These are phyloP conservation scores for Dictyostelium intermedium DNA, from an alignment of 78 protist genomes.

Conservation along the genomic window DNA sequence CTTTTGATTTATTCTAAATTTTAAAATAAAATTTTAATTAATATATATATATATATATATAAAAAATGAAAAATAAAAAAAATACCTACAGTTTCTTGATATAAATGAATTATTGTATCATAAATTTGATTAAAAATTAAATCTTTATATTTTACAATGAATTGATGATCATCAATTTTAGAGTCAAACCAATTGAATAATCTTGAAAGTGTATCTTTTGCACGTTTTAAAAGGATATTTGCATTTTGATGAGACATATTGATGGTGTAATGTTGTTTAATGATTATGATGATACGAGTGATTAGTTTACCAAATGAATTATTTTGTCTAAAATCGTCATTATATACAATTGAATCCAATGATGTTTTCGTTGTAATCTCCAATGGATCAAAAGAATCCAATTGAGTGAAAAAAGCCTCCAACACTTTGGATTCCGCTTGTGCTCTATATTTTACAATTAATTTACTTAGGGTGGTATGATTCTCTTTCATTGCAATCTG, in stretches of 20 bases:
- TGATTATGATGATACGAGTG: slow-evolving; percentile 5
- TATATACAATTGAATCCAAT: not conserved
- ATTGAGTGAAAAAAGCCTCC: not conserved
- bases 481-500: slow-evolving; percentile 40
- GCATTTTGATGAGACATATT: slow-evolving; percentile 71
- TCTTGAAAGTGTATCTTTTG: slow-evolving; percentile 33
- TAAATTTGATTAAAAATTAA: slow-evolving; percentile 33
- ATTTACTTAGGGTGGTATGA: not conserved
- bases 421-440: slow-evolving; percentile 33
- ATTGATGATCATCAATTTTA: slow-evolving; percentile 7
- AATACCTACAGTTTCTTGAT: slow-evolving; percentile 43
- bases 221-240: slow-evolving; percentile 10
- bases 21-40: not conserved
- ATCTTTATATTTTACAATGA: slow-evolving; percentile 13
- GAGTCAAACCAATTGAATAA: slow-evolving; percentile 45
- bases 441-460: slow-evolving; percentile 30
- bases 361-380: not conserved
- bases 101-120: slow-evolving; percentile 55
- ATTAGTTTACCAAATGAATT: slow-evolving; percentile 19
- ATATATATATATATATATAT: too few species aligned
- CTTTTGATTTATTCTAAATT: slow-evolving; percentile 37
- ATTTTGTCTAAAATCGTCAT: not conserved
- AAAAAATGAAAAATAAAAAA: too few species aligned
- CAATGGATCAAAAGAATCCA: not conserved
- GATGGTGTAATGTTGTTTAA: slow-evolving; percentile 53